A percentile compares a stretch with the other conserved stretches of the same genome.
These are phyloP conservation scores for Aspergillus thermomutatus DNA, from an alignment of 2,329 filamentous ascomycete genomes.

Conservation along the genomic window DNA sequence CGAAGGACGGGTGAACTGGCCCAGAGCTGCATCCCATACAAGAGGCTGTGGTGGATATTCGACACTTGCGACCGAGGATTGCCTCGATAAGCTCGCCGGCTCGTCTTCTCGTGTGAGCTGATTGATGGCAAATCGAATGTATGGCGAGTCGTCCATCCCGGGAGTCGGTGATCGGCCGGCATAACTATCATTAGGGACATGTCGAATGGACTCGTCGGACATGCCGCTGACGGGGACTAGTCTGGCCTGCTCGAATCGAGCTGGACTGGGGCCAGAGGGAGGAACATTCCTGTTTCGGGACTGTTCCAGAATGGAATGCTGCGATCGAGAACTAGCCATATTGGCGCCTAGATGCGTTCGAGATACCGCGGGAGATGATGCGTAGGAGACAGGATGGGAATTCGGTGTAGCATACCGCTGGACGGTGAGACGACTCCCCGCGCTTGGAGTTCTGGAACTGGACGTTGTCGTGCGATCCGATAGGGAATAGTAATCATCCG, in stretches of 20 bases:
- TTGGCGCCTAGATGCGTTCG: slow-evolving; percentile 22
- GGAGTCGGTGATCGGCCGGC: slow-evolving; percentile 58
- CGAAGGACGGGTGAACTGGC: slow-evolving; percentile 37
- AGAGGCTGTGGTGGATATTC: slow-evolving; percentile 52
- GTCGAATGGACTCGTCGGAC: slow-evolving; percentile 24
- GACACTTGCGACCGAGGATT: slow-evolving; percentile 42
- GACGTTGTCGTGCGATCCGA: slow-evolving; percentile 36
- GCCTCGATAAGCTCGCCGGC: slow-evolving; percentile 52
- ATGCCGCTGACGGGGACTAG: slow-evolving; percentile 19
- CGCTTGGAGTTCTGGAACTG: slow-evolving; percentile 28
- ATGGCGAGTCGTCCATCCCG: slow-evolving; percentile 78
- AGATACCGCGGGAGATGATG: slow-evolving; percentile 28
- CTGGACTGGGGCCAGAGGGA: slow-evolving; percentile 22
- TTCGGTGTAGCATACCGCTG: slow-evolving; percentile 45
- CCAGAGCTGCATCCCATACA: slow-evolving; percentile 46
- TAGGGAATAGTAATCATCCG: slow-evolving; percentile 49
- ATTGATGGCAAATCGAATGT: slow-evolving; percentile 85
- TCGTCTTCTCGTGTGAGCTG: slow-evolving; percentile 75
- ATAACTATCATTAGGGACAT: slow-evolving; percentile 25
- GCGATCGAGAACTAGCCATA: slow-evolving; percentile 11
- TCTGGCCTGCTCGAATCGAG: slow-evolving; percentile 26
- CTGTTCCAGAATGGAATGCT: slow-evolving; percentile 5
- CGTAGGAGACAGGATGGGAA: slow-evolving; percentile 32
- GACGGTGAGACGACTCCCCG: slow-evolving; percentile 36
- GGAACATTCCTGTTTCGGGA: slow-evolving; percentile 11